Percentiles rank a stretch among this genome's conserved stretches.
Conservation (phyloP, 2,329 filamentous ascomycete species). For the Penicillium sp. region DNA sequence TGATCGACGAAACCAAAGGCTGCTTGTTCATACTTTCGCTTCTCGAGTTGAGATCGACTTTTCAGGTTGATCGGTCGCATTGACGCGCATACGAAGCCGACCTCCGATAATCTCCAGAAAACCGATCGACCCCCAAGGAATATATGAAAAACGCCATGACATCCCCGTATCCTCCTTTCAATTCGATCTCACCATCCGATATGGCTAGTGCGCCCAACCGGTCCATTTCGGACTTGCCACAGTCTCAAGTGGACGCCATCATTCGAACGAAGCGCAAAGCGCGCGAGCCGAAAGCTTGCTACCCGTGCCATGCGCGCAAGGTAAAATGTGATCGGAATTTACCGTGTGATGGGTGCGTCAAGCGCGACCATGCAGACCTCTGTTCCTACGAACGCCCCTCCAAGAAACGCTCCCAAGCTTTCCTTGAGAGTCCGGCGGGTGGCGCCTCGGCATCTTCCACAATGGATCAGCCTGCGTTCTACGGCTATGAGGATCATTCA, state of each 20-base stretch:
- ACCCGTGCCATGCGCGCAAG: slow-evolving; percentile 48
- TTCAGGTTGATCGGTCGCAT: background rate
- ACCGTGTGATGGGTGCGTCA: slow-evolving; percentile 50
- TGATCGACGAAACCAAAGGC: background rate
- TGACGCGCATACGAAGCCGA: slow-evolving; percentile 3
- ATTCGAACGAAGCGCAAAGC: slow-evolving; percentile 50
- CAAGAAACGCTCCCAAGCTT: slow-evolving; percentile 41
- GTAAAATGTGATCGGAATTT: slow-evolving; percentile 52
- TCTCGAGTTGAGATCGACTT: background rate
- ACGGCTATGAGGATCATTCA: slow-evolving; percentile 21
- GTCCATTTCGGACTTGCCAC: slow-evolving; percentile 42
- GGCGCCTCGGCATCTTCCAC: slow-evolving; percentile 9
- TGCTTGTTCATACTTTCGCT: background rate
- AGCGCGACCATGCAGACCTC: slow-evolving; percentile 50
- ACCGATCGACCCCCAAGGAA: background rate
- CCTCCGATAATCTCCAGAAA: slow-evolving; percentile 4
- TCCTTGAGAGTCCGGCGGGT: slow-evolving; percentile 23
- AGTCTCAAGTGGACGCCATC: slow-evolving; percentile 48
- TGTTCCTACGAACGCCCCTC: slow-evolving; percentile 51
- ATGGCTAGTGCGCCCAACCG: slow-evolving; percentile 24
- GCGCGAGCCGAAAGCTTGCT: slow-evolving; percentile 49
- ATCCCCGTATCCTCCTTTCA: slow-evolving; percentile 31
- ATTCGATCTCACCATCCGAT: slow-evolving; percentile 33
- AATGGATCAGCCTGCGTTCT: slow-evolving; percentile 7
- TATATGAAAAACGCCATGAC: slow-evolving; percentile 21